Percentiles rank a stretch among this genome's conserved stretches.
Conservation (phyloP, 495 filamentous ascomycete genomes). For the Daldinia childiae region DNA sequence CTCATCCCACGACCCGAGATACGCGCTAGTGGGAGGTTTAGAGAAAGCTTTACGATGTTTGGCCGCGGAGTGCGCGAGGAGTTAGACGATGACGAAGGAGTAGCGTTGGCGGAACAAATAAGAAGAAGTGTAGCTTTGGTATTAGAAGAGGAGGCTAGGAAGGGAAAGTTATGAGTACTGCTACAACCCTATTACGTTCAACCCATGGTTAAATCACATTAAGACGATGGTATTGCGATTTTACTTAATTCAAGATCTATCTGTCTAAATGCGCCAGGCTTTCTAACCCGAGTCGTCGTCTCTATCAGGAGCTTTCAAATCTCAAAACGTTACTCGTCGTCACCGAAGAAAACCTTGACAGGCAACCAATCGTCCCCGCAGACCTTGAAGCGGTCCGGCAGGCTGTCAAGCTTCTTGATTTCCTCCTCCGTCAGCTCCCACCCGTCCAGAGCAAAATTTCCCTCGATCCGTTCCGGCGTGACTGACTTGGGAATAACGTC, state of each 20-base stretch:
- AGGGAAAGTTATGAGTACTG: slow-evolving; percentile 42
- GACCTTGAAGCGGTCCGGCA: slow-evolving; percentile 78
- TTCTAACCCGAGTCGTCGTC: neutral
- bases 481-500: slow-evolving; percentile 78
- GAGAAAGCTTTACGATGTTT: slow-evolving; percentile 80
- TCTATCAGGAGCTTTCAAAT: neutral
- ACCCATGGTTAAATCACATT: neutral
- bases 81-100: slow-evolving; percentile 86
- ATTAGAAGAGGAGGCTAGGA: slow-evolving; percentile 59
- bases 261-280: slow-evolving; percentile 36
- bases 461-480: slow-evolving; percentile 68
- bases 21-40: slow-evolving; percentile 51
- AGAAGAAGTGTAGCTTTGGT: slow-evolving; percentile 66
- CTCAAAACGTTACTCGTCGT: slow-evolving; percentile 68
- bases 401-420: slow-evolving; percentile 66
- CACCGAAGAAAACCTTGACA: slow-evolving; percentile 85
- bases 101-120: slow-evolving; percentile 67
- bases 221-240: neutral
- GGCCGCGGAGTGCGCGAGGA: slow-evolving; percentile 83
- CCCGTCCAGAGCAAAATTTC: slow-evolving; percentile 72
- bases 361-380: slow-evolving; percentile 76
- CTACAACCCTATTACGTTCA: neutral
- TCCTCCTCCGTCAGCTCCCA: slow-evolving; percentile 73
- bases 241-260: slow-evolving; percentile 38
- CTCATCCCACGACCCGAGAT: slow-evolving; percentile 78